Conservation (phyloP, 768 basidiomycete species). For the Tulasnella sp. region DNA sequence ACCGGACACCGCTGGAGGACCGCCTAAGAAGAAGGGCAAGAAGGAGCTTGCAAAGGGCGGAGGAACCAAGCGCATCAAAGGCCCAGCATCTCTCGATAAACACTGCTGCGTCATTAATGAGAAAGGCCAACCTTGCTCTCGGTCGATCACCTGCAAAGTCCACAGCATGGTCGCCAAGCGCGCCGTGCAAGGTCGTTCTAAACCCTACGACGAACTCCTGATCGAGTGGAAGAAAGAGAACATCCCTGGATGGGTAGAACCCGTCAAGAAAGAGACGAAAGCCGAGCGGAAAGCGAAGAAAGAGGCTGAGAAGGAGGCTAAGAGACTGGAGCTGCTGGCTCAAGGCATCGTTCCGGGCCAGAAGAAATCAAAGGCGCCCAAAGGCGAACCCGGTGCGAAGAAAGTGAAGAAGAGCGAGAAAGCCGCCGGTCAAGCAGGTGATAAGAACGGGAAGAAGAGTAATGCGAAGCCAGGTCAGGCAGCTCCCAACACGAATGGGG, state of each 20-base stretch:
- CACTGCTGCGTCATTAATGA: conserved; percentile 98
- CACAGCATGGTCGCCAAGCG: conserved; percentile 97
- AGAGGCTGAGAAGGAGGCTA: conserved; percentile 15
- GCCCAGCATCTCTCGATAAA: conserved; percentile 80
- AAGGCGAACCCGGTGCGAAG: conserved; percentile 56
- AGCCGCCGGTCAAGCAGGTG: conserved; percentile 25
- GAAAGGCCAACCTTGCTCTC: conserved; percentile 83
- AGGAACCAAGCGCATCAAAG: conserved; percentile 41
- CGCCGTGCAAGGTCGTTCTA: conserved; percentile 74
- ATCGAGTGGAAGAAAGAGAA: conserved; percentile 85
- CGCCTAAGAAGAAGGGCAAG: conserved; percentile 37
- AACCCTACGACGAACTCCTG: conserved; percentile 73
- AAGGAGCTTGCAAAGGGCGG: conserved; percentile 45
- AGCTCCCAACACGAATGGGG: background rate
- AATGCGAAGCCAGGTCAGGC: background rate
- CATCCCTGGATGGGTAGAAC: conserved; percentile 82
- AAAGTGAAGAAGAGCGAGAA: conserved; percentile 51
- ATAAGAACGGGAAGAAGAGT: conserved; percentile 4
- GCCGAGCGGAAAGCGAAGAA: conserved; percentile 40
- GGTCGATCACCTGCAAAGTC: conserved; percentile 94
- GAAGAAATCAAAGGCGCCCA: conserved; percentile 42
- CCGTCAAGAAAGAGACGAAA: conserved; percentile 75
- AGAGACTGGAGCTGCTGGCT: conserved; percentile 12
- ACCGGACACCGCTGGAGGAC: conserved; percentile 48
- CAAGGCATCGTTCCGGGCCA: conserved; percentile 5